Evolutionary conservation across 2,329 filamentous ascomycete species (phyloP).

Genomic region (Fusarium marasasianum): DNA sequence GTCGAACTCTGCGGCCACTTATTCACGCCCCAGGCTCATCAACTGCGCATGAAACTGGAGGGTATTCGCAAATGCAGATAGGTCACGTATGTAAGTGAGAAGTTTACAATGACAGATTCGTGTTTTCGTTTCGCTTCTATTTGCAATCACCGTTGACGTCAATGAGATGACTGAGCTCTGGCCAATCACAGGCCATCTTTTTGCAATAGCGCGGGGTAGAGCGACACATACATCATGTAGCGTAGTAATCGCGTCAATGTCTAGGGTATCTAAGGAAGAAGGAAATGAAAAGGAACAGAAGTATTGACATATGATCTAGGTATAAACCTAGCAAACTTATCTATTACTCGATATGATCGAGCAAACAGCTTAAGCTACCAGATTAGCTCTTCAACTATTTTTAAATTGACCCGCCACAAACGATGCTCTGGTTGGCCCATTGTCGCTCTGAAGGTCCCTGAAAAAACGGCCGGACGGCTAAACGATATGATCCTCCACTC

Average conservation of each 20-base stretch:
- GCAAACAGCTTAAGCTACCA: constrained; percentile 11
- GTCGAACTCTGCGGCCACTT: neutral
- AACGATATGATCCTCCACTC: constrained; percentile 19
- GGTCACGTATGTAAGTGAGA: neutral
- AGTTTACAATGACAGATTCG: constrained; percentile 11
- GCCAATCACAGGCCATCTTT: constrained; percentile 40
- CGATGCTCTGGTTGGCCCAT: constrained; percentile 4
- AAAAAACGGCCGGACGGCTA: constrained; percentile 19
- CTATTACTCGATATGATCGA: constrained; percentile 37
- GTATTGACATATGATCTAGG: neutral
- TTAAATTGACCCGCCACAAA: neutral
- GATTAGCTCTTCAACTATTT: constrained; percentile 23
- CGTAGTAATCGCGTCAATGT: constrained; percentile 29
- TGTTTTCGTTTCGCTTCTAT: constrained; percentile 3
- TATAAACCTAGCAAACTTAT: neutral
- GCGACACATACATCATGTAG: constrained; percentile 29
- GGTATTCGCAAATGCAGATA: neutral
- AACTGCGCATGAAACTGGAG: neutral
- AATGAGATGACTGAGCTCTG: constrained; percentile 31
- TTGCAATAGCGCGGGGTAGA: constrained; percentile 39
- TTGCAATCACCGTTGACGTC: constrained; percentile 32
- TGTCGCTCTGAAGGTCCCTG: neutral
- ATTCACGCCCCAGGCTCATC: neutral
- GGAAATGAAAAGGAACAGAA: neutral
- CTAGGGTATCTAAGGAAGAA: neutral